phyloP scores from a whole-genome alignment of 148 eudicot genomes.

The Chenopodium suecicum region DNA sequence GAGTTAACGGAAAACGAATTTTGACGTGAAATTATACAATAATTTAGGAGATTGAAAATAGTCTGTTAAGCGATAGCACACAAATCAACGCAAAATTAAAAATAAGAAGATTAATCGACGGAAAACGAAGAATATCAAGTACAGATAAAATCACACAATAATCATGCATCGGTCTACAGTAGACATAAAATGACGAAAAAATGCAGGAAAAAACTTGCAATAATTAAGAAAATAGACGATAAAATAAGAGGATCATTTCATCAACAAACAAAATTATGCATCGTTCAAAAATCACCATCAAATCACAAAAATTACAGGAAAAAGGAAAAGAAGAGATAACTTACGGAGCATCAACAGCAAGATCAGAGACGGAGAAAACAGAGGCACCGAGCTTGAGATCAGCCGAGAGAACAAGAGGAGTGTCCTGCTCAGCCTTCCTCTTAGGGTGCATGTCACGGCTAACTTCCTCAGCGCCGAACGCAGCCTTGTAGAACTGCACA shows the following conservation, averaged over 20 bases:
- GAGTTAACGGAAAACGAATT: too few species aligned
- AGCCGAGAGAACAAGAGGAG: constrained; percentile 66
- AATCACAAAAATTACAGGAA: background rate
- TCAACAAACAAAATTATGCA: background rate
- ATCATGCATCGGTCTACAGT: too few species aligned
- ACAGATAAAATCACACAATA: too few species aligned
- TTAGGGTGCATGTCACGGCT: constrained; percentile 57
- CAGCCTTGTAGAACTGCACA: constrained; percentile 77
- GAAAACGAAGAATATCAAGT: too few species aligned
- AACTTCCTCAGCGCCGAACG: constrained; percentile 84
- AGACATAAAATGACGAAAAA: too few species aligned
- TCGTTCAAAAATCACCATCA: background rate
- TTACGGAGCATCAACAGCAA: constrained; percentile 52
- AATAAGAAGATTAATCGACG: background rate
- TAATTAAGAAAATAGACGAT: too few species aligned
- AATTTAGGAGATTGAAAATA: too few species aligned
- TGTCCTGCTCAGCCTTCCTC: constrained; percentile 88
- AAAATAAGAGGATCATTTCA: background rate
- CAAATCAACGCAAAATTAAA: too few species aligned
- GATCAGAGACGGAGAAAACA: constrained; percentile 56
- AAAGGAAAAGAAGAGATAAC: background rate
- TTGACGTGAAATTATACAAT: too few species aligned
- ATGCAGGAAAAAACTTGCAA: background rate
- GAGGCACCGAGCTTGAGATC: constrained; percentile 66
- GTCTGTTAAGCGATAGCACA: too few species aligned